phyloP scores from a whole-genome alignment of 371 early-diverging fungal genomes.

The Fennellomyces sp. region DNA sequence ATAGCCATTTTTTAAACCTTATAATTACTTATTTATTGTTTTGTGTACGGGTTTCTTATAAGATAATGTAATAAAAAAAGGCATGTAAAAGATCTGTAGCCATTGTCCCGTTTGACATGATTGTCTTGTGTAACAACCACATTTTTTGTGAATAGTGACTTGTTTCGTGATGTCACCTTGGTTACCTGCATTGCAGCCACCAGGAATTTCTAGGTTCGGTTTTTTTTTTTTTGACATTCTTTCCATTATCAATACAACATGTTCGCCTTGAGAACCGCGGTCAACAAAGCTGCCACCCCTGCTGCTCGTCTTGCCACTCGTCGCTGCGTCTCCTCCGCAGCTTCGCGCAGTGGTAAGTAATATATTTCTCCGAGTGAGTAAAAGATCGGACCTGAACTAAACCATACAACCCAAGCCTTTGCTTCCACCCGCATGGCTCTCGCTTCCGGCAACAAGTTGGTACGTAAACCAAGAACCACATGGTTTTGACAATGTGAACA shows the following conservation, averaged over 20 bases:
- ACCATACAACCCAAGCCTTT: conserved; percentile 19
- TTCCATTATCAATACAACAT: conserved; percentile 15
- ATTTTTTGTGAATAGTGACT: background rate
- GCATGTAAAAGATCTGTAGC: background rate
- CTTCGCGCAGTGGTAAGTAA: conserved; percentile 39
- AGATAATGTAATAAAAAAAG: background rate
- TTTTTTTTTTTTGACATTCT: background rate
- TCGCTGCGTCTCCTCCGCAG: conserved; percentile 44
- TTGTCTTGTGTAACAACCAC: background rate
- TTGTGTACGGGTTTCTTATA: background rate
- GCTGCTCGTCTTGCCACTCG: conserved; percentile 53
- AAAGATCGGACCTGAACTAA: background rate
- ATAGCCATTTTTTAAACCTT: background rate
- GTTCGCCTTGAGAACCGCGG: conserved; percentile 55
- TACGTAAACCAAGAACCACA: conserved; percentile 15
- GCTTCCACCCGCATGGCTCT: conserved; percentile 47
- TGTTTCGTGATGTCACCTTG: background rate
- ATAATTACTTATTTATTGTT: background rate
- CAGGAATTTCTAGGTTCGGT: conserved; percentile 2
- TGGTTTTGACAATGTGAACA: background rate
- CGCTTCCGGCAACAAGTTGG: conserved; percentile 46
- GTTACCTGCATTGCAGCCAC: background rate
- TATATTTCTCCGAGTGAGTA: background rate
- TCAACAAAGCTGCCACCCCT: conserved; percentile 49
- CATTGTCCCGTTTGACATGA: background rate